Conservation (phyloP, 164 flowering plant genomes). For the Nymphaea colorata region DNA sequence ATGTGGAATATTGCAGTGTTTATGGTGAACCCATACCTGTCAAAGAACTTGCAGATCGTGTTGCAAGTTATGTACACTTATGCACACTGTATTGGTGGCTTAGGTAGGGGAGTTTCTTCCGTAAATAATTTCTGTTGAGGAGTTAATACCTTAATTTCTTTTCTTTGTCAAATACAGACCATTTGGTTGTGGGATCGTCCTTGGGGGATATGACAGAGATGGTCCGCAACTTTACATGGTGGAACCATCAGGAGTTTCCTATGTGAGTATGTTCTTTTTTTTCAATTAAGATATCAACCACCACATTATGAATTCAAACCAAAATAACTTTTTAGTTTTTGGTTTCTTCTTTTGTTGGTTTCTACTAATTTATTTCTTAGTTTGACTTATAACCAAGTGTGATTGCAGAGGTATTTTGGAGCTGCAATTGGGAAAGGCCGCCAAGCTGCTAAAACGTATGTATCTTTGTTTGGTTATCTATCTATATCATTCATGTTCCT, state of each 20-base stretch:
- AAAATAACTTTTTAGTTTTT: neutral
- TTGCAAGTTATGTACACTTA: slow-evolving; percentile 93
- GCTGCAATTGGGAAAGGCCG: slow-evolving; percentile 95
- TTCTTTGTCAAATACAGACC: slow-evolving; percentile 38
- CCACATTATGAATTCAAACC: too few relatives aligned
- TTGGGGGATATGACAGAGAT: slow-evolving; percentile 95
- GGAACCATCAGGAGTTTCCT: slow-evolving; percentile 93
- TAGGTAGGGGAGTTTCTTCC: slow-evolving; percentile 31
- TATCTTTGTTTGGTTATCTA: neutral
- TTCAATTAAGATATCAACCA: neutral
- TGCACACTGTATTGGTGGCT: slow-evolving; percentile 99
- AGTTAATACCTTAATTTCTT: neutral
- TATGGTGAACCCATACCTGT: slow-evolving; percentile 90
- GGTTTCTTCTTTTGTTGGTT: neutral
- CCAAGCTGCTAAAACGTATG: slow-evolving; percentile 97
- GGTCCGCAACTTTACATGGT: slow-evolving; percentile 92
- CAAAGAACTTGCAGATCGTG: slow-evolving; percentile 92
- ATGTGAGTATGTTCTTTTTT: slow-evolving; percentile 46
- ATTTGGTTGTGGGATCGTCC: slow-evolving; percentile 93
- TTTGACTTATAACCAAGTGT: slow-evolving; percentile 1
- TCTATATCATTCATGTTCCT: too few relatives aligned
- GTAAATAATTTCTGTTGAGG: neutral
- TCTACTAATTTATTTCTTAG: neutral
- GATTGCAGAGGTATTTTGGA: slow-evolving; percentile 70
- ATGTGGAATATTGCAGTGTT: slow-evolving; percentile 27